Conservation (phyloP, 441 rosid species). For the Omphalea diandra region DNA sequence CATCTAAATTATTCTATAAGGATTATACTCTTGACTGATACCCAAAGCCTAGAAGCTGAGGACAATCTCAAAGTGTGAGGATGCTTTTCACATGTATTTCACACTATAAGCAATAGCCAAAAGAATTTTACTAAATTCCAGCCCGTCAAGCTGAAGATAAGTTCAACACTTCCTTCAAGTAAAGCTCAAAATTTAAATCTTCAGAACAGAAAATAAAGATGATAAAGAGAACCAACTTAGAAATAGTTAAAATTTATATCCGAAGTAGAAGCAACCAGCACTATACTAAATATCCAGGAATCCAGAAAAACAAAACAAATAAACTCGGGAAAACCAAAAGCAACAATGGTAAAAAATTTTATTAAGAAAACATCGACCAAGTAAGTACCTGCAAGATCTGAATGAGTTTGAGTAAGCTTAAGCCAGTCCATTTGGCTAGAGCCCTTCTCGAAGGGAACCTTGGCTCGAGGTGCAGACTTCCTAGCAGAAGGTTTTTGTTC, state of each 20-base stretch:
- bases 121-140: not conserved
- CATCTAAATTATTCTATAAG: not conserved
- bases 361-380: not conserved
- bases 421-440: conserved; percentile 95
- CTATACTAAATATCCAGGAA: not conserved
- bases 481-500: conserved; percentile 35
- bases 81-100: not conserved
- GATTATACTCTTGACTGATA: not conserved
- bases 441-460: conserved; percentile 93
- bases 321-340: not conserved
- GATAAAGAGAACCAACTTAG: not conserved
- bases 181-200: not conserved
- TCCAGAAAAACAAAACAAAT: not conserved
- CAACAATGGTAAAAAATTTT: not conserved
- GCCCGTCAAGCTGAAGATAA: not conserved
- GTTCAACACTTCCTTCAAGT: not conserved
- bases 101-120: not conserved
- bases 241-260: too few relatives aligned
- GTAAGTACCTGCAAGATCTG: conserved; percentile 91
- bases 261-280: too few relatives aligned
- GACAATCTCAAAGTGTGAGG: not conserved
- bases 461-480: conserved; percentile 62
- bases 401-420: conserved; percentile 68
- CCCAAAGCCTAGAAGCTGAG: not conserved
- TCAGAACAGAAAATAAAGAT: conserved; percentile 1